phyloP scores from a whole-genome alignment of 2,329 filamentous ascomycete species.

The Pseudocercospora crystallina region DNA sequence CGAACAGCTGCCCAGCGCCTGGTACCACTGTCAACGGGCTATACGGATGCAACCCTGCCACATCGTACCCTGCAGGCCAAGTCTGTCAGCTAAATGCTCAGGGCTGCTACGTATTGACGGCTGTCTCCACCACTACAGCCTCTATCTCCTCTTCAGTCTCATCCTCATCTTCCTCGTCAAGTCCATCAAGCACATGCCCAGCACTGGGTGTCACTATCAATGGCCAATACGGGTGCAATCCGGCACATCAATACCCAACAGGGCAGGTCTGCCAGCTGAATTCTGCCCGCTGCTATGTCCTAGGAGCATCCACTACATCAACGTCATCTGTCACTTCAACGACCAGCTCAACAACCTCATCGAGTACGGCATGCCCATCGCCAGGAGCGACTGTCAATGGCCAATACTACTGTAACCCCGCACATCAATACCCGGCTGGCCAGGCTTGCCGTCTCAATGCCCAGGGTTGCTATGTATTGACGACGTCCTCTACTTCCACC shows the following conservation, averaged over 20 bases:
- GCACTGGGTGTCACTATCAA: neutral
- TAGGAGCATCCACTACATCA: no score
- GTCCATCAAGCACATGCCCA: neutral
- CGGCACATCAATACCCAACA: conserved; percentile 1
- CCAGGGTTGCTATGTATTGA: no score
- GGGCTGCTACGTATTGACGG: no score
- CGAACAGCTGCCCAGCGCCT: no score
- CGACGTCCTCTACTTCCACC: no score
- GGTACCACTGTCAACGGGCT: no score
- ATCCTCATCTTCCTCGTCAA: neutral
- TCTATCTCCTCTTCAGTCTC: neutral
- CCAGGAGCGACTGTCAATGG: neutral
- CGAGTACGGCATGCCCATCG: neutral
- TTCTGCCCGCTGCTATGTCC: no score
- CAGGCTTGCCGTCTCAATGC: neutral
- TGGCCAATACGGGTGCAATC: conserved; percentile 4
- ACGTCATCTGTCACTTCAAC: no score
- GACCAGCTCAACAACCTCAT: no score
- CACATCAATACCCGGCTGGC: neutral
- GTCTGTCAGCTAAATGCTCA: neutral
- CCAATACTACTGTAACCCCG: conserved; percentile 5
- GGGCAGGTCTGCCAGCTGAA: neutral
- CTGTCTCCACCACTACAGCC: no score
- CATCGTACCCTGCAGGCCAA: neutral
- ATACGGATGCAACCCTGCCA: neutral